Evolutionary conservation across 768 basidiomycete species (phyloP), one percentile per base, ranked within the genome.

Genomic region (Plicaturopsis crispa): DNA sequence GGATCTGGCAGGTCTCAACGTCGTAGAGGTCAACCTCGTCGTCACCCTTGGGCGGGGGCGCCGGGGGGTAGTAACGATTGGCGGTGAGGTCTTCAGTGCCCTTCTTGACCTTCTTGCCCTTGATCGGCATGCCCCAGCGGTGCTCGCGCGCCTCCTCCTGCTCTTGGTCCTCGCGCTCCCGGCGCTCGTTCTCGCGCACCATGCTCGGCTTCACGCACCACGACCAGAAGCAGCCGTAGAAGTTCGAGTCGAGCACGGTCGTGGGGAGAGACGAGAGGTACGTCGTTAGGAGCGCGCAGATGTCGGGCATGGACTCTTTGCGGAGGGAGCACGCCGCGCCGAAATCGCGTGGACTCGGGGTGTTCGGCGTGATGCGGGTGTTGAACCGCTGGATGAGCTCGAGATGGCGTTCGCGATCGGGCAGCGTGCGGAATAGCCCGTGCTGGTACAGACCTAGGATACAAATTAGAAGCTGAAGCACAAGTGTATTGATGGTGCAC

Each of bases 191-290:
- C 7, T 61, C 54, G 20, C 58, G 55, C 16, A 54, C 56, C 21
- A 62, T 56, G 23, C 65, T 67, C 4, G 71, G 69, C 5, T 59
- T 57, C 19, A 73, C 61, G 30, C 63, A 67, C 66, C 61, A 63
- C 1, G 57, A 52, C 62, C 66, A 63, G 36, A 75, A 63, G 0
- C 68, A 64, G 0, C 56, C 46, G 41, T 66, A 65, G 12, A 73
- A 51, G 1, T 52, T 53, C 2, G 60, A 50, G 35, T 69, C 65
- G 33, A 78, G 46, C 17, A 77, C 54, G 0, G 74, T 66, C 34
- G 55, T 53, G 1, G 75, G 69, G 5, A 77, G 58, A 36, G 65
- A 60, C 13, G 64, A 62, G 38, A 77, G 59, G 43, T 67, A 77
- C 2, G 64, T 61, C 10, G 67, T 63, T 18, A 77, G 48, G 24